Conservation (phyloP, 2,329 filamentous ascomycete genomes). For the Paradendryphiella salina region DNA sequence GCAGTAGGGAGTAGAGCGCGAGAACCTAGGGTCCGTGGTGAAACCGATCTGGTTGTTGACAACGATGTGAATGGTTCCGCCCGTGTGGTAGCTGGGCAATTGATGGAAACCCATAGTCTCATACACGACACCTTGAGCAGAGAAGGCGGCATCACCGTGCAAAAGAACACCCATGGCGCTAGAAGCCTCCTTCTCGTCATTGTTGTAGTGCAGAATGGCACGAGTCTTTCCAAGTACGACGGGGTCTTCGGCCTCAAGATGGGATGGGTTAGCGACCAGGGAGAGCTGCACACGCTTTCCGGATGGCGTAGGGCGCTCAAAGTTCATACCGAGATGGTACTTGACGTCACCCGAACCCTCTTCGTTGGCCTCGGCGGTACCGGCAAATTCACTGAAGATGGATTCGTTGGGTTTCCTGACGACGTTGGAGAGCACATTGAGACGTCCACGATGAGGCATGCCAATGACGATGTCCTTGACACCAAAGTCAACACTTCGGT, state of each 20-base stretch:
- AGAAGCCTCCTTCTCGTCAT: constrained; percentile 85
- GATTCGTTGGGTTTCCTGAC: constrained; percentile 99
- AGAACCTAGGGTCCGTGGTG: constrained; percentile 96
- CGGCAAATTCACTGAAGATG: constrained; percentile 98
- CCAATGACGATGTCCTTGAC: constrained; percentile 99
- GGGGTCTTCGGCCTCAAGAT: constrained; percentile 96
- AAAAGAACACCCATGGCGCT: constrained; percentile 95
- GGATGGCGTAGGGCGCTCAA: constrained; percentile 95
- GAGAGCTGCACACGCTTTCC: constrained; percentile 99
- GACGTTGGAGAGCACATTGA: constrained; percentile 97
- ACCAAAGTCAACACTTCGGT: constrained; percentile 96
- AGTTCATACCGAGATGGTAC: constrained; percentile 99
- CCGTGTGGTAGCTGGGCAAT: constrained; percentile 93
- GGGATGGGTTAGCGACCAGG: constrained; percentile 95
- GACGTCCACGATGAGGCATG: constrained; percentile 97
- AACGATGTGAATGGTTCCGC: constrained; percentile 93
- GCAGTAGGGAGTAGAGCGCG: constrained; percentile 97
- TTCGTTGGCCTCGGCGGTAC: constrained; percentile 81
- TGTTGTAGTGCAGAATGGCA: constrained; percentile 98
- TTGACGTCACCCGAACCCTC: constrained; percentile 99
- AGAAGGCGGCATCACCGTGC: constrained; percentile 96
- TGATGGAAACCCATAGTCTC: constrained; percentile 98
- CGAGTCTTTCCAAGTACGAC: constrained; percentile 97
- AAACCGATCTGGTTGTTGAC: constrained; percentile 99
- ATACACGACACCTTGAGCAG: constrained; percentile 95